Evolutionary conservation across 2,329 filamentous ascomycete species (phyloP), one percentile per base, ranked within the genome.

Genomic region (Hypomyces rosellus): DNA sequence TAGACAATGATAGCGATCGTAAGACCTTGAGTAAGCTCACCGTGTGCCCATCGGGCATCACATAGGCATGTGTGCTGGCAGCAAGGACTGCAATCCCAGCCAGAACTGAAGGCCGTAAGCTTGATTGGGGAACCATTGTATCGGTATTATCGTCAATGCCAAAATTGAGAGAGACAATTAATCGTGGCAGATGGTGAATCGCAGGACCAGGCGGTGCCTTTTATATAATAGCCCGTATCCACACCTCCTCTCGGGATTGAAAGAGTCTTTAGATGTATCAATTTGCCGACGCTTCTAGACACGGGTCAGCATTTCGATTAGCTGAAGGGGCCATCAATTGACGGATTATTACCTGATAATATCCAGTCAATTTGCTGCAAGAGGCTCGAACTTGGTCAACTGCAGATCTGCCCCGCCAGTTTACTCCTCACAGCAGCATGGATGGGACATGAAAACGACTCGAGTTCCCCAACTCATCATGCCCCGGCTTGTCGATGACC

Each of bases 11-110:
- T 3, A 14, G 7, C 38, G 6, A 14, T 7, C 12, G 7, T 5
- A 5, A 9, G 6, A 11, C 36, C 11, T 22, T 9, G 14, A 30
- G 15, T 25, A 1, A 6, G 25, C 43, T 43, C 34, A 53, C 51
- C 14, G 51, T 53, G 5, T 15, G 16, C n/a, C 48, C 47, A 47
- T 46, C 38, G 6, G 51, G 51, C 43, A 43, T 46, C 43, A 46
- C 48, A 34, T 42, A 46, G 37, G 51, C 51, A 12, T 37, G 16
- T 13, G 37, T 33, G 9, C 33, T 33, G 13, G 47, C 33, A 22
- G 50, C 20, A 34, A 50, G 34, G 11, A 50, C 12, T 7, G 38
- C 44, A 33, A 53, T 13, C 6, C 47, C 41, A 20, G 38, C 48
- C 48, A 18, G 46, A 25, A 42, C 2, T 8, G 45, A 48, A 4